Conservation (phyloP, 768 basidiomycete species). For the Suillus lakei region DNA sequence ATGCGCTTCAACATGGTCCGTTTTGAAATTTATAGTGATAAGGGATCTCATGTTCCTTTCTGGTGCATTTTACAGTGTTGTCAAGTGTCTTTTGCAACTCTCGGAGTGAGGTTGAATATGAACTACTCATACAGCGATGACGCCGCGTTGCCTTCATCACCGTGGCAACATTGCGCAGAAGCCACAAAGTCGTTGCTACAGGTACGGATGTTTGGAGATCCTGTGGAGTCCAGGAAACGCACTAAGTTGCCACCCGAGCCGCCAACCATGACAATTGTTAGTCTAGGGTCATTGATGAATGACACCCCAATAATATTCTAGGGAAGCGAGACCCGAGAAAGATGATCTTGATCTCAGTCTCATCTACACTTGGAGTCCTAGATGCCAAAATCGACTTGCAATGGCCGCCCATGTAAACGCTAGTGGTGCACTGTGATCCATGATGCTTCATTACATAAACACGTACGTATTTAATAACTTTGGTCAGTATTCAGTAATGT, state of each 20-base stretch:
- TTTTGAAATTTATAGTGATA: not conserved
- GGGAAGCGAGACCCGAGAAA: not conserved
- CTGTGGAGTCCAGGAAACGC: not conserved
- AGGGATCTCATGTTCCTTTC: not conserved
- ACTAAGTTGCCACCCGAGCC: too few species aligned
- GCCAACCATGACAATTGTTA: not conserved
- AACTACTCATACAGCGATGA: not conserved
- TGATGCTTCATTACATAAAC: not conserved
- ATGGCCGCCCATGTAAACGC: not conserved
- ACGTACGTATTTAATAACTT: too few species aligned
- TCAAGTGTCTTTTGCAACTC: not conserved
- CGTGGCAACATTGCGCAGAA: not conserved
- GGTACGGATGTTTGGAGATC: not conserved
- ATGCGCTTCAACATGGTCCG: not conserved
- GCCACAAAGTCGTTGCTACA: not conserved
- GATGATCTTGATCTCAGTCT: not conserved
- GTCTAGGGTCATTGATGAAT: slow-evolving; percentile 1
- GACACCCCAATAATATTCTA: not conserved
- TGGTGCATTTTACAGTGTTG: not conserved
- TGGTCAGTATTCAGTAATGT: not conserved
- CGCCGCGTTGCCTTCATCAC: not conserved
- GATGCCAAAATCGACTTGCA: not conserved
- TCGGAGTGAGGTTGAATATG: not conserved
- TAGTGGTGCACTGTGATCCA: not conserved
- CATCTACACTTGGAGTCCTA: not conserved